Conservation (phyloP, 208 protist species). For the Acanthamoeba castellanii region DNA sequence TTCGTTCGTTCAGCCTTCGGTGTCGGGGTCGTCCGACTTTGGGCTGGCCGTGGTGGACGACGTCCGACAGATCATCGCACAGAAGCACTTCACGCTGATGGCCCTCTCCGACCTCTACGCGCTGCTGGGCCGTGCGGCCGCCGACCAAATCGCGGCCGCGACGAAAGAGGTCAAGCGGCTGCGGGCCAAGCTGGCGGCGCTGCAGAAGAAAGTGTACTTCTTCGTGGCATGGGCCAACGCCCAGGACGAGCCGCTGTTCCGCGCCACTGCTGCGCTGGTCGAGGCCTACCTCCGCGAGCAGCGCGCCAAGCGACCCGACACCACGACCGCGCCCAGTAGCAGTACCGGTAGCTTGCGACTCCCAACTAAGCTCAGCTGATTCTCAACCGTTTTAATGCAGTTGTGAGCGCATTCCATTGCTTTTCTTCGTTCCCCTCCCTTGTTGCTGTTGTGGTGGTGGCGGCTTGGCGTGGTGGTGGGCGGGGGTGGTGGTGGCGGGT, state of each 20-base stretch:
- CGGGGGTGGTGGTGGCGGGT: too few species aligned
- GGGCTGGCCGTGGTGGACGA: conserved; percentile 38
- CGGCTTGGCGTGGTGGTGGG: too few species aligned
- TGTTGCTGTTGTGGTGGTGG: too few species aligned
- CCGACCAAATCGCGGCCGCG: not conserved
- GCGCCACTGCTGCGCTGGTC: not conserved
- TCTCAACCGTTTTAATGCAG: too few species aligned
- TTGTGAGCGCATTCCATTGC: too few species aligned
- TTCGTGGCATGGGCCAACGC: conserved; percentile 21
- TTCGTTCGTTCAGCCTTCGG: not conserved
- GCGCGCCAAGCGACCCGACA: too few species aligned
- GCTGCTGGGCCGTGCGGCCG: not conserved
- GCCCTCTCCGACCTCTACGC: conserved; percentile 24
- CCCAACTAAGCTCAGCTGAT: too few species aligned
- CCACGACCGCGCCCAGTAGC: too few species aligned
- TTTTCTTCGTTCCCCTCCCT: too few species aligned
- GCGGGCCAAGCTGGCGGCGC: conserved; percentile 1
- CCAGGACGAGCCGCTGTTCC: not conserved
- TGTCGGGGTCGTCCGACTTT: not conserved
- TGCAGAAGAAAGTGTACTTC: conserved; percentile 39
- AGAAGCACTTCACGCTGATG: conserved; percentile 17
- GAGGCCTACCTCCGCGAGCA: not conserved
- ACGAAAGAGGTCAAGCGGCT: not conserved
- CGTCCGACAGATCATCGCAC: not conserved
- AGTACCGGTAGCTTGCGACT: too few species aligned